A percentile compares a stretch with the other conserved stretches of the same genome.
Evolutionary conservation across 1,284 basidiomycete species (phyloP).

Genomic region (Peniophora sp.): DNA sequence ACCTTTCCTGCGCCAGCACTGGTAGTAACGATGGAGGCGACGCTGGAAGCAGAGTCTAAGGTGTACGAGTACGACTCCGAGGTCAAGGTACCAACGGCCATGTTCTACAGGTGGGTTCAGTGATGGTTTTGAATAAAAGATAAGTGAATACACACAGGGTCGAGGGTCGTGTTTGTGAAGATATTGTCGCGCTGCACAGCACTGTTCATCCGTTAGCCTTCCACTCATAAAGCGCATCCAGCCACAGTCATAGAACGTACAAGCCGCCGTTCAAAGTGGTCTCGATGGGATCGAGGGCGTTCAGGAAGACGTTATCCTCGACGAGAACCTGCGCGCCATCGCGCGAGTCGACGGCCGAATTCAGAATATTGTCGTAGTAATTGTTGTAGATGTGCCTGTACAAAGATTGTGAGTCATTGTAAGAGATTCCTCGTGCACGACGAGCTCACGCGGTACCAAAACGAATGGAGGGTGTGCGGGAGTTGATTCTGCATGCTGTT

Average conservation of each 20-base stretch:
- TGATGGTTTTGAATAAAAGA: not conserved
- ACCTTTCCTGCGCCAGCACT: not conserved
- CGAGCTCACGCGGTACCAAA: conserved; percentile 17
- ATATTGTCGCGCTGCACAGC: conserved; percentile 15
- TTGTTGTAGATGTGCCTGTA: conserved; percentile 17
- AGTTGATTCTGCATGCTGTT: conserved; percentile 13
- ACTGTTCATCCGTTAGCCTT: conserved; percentile 3
- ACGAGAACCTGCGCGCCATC: conserved; percentile 18
- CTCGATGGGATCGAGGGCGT: conserved; percentile 13
- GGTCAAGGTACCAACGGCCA: conserved; percentile 13
- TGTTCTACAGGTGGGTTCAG: conserved; percentile 1
- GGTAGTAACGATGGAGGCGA: not conserved
- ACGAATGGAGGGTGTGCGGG: conserved; percentile 20
- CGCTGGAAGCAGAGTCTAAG: not conserved
- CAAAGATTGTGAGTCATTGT: not conserved
- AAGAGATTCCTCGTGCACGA: not conserved
- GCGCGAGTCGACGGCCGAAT: conserved; percentile 15
- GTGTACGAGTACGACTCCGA: conserved; percentile 8
- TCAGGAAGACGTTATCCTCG: conserved; percentile 17
- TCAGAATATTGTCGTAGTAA: conserved; percentile 15
- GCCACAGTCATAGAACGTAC: not conserved
- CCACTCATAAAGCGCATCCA: not conserved
- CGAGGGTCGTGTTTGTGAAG: conserved; percentile 14
- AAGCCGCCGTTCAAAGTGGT: conserved; percentile 13
- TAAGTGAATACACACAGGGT: conserved; percentile 4